A percentile compares a stretch with the other conserved stretches of the same genome.
Conservation (phyloP, 768 basidiomycete species). For the Leccinum imitatum region DNA sequence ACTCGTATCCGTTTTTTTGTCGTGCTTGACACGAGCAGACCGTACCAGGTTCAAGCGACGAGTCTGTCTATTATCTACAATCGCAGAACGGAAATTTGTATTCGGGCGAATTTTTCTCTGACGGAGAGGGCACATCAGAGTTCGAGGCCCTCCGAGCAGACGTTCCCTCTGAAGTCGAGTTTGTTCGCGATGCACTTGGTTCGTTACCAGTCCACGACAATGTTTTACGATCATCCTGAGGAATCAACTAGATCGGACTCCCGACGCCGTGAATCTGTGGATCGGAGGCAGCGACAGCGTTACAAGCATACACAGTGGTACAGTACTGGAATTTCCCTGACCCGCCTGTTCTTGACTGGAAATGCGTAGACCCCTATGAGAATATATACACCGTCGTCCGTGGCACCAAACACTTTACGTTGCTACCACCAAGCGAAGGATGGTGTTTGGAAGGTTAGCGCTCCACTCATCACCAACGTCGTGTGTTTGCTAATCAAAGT, state of each 20-base stretch:
- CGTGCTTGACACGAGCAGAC: neutral
- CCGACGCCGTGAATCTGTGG: conserved; percentile 94
- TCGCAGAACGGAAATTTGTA: conserved; percentile 92
- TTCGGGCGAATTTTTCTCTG: conserved; percentile 42
- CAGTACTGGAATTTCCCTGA: conserved; percentile 12
- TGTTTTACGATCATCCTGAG: neutral
- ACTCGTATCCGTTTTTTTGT: neutral
- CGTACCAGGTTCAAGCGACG: conserved; percentile 12
- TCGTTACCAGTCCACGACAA: conserved; percentile 19
- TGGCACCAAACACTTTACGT: conserved; percentile 81
- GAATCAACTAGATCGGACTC: conserved; percentile 45
- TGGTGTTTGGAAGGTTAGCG: conserved; percentile 73
- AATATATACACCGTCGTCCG: conserved; percentile 89
- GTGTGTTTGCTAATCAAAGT: conserved; percentile 14
- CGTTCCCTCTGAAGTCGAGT: conserved; percentile 65
- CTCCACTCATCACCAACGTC: neutral
- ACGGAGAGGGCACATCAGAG: conserved; percentile 48
- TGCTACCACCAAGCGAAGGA: conserved; percentile 88
- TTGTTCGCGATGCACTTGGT: conserved; percentile 83
- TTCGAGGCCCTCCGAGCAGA: conserved; percentile 61
- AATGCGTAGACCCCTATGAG: conserved; percentile 75
- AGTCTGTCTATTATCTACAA: conserved; percentile 70
- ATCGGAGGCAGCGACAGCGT: conserved; percentile 75
- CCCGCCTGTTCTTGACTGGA: conserved; percentile 1
- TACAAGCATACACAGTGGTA: conserved; percentile 88